Base-by-base conservation (phyloP, 306 rosid genomes). In the Fragaria nilgerrensis region DNA sequence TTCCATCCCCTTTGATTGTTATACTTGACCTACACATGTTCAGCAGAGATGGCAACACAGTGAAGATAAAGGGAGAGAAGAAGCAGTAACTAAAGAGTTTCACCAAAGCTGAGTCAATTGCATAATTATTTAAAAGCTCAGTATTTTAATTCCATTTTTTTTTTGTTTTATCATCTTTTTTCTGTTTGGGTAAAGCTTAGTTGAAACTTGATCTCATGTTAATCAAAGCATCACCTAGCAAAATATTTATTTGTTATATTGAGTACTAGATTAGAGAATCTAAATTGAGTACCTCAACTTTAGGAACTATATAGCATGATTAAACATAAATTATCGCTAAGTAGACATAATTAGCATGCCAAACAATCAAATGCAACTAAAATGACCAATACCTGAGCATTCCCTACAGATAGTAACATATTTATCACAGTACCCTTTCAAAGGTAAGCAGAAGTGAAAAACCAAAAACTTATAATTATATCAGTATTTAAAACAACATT, bases 1-100 rank as follows among this genome's bases (percentile, higher is more conserved):
- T 66, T 83, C 93, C 96, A 92, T 78, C 87, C 72, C 83, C 82
- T 87, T 84, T 85, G 84, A 44, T 64, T 65, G 73, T 76, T 85
- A 75, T 92, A 85, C 82, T 90, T 88, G 76, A 94, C 97, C 98
- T 94, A 75, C 70, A 79, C 62, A 78, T 70, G 73, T 25, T 56
- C 68, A 56, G 9, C 45, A 73, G 34, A 37, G 50, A 56, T 4
- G 53, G 52, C 74, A 48, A 70, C 34, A 56, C 37, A 19, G 41
- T 7, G 10, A 56, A 53, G 52, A 41, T 47, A 49, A 73, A 36
- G 17, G 29, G 32, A 19, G 29, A 36, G 36, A 22, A 58, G 41
- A 55, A 53, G 41, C 77, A 55, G 27, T 53, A 19, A 73, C 67
- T 48, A 56, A 72, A 52, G 34, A 72, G 11, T 34, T 19, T 9